Percentiles rank a stretch among this genome's conserved stretches.
Conservation (phyloP, 2,329 filamentous ascomycete species). For the Uncinocarpus reesii region DNA sequence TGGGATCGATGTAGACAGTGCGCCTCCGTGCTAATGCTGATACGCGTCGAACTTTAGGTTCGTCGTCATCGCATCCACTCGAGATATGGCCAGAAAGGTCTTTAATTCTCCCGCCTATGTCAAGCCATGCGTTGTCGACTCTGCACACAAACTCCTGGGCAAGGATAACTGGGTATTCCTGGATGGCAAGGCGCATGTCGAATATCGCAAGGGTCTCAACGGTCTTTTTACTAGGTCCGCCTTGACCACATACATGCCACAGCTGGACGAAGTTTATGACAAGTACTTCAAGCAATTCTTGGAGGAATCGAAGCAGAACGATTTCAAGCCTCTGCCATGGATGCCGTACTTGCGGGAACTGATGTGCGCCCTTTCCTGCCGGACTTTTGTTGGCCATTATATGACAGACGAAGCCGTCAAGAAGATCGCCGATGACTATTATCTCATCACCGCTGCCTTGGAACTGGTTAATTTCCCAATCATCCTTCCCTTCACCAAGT, state of each 20-base stretch:
- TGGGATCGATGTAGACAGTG: too few species aligned
- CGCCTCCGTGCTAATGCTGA: background rate
- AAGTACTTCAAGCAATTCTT: slow-evolving; percentile 74
- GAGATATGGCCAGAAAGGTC: slow-evolving; percentile 91
- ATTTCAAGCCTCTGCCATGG: slow-evolving; percentile 68
- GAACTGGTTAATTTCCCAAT: slow-evolving; percentile 98
- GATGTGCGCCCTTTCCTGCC: slow-evolving; percentile 88
- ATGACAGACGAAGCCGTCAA: slow-evolving; percentile 82
- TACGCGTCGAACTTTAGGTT: slow-evolving; percentile 49
- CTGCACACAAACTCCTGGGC: slow-evolving; percentile 84
- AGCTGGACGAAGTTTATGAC: slow-evolving; percentile 85
- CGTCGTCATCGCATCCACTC: slow-evolving; percentile 88
- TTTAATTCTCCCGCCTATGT: slow-evolving; percentile 88
- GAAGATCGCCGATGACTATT: slow-evolving; percentile 94
- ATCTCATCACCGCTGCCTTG: slow-evolving; percentile 85
- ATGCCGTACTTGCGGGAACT: slow-evolving; percentile 89
- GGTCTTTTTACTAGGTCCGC: slow-evolving; percentile 86
- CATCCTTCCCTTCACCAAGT: slow-evolving; percentile 88
- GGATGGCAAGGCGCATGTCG: slow-evolving; percentile 86
- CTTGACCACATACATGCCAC: slow-evolving; percentile 77
- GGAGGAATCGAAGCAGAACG: slow-evolving; percentile 59
- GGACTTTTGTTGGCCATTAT: slow-evolving; percentile 95
- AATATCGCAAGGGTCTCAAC: slow-evolving; percentile 95
- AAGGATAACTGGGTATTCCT: slow-evolving; percentile 94
- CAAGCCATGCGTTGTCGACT: slow-evolving; percentile 93